These are phyloP conservation scores for Eutrema japonicum DNA, from an alignment of 345 rosid species.

Conservation along the genomic window DNA sequence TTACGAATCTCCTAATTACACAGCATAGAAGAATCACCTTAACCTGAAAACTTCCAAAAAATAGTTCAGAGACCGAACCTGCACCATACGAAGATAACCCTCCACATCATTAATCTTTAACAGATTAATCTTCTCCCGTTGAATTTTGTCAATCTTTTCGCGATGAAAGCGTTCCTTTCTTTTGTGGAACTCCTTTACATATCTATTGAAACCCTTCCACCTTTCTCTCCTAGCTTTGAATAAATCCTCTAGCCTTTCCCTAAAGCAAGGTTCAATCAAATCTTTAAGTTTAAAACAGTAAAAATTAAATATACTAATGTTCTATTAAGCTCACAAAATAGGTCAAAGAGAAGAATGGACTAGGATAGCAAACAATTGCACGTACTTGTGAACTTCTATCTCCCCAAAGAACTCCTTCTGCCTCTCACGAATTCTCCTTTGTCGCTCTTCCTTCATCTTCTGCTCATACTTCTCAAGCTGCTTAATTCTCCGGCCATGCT, in stretches of 20 bases:
- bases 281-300: background rate
- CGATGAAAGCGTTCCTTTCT: slow-evolving; percentile 88
- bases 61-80: slow-evolving; percentile 57
- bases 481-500: slow-evolving; percentile 86
- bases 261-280: slow-evolving; percentile 42
- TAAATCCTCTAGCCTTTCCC: slow-evolving; percentile 86
- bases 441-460: slow-evolving; percentile 95
- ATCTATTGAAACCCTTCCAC: slow-evolving; percentile 84
- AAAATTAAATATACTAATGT: background rate
- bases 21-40: slow-evolving; percentile 25
- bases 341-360: slow-evolving; percentile 13
- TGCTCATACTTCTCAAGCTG: slow-evolving; percentile 85
- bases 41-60: slow-evolving; percentile 17
- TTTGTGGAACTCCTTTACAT: slow-evolving; percentile 90
- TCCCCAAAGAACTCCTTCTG: slow-evolving; percentile 95
- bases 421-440: slow-evolving; percentile 92
- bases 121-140: slow-evolving; percentile 91
- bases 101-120: slow-evolving; percentile 94
- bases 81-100: slow-evolving; percentile 96
- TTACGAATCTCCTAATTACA: background rate
- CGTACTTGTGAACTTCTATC: slow-evolving; percentile 90
- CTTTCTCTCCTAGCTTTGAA: slow-evolving; percentile 86
- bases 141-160: slow-evolving; percentile 93
- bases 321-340: background rate
- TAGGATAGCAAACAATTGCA: slow-evolving; percentile 8